A percentile compares a stretch with the other conserved stretches of the same genome.
phyloP scores from a whole-genome alignment of 148 eudicot genomes.

The Chenopodium formosanum region DNA sequence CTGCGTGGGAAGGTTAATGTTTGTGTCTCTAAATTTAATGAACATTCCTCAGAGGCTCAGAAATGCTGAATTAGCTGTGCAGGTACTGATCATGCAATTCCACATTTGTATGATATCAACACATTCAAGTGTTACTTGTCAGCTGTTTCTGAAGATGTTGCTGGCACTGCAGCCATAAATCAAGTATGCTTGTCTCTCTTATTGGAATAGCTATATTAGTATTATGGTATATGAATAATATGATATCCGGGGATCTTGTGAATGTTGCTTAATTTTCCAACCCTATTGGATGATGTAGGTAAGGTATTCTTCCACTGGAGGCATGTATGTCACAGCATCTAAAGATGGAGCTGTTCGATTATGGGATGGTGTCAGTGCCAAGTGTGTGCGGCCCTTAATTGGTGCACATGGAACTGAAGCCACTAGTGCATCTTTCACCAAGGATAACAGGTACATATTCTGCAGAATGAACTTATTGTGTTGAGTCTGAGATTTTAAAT shows the following conservation, averaged over 20 bases:
- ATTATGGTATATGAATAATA: background rate
- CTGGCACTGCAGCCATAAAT: slow-evolving; percentile 67
- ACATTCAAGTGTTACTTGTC: slow-evolving; percentile 84
- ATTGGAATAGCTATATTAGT: background rate
- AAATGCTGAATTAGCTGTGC: slow-evolving; percentile 19
- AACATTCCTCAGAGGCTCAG: background rate
- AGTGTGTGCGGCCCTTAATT: slow-evolving; percentile 59
- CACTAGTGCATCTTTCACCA: slow-evolving; percentile 68
- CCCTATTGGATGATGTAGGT: slow-evolving; percentile 45
- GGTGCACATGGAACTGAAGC: slow-evolving; percentile 83
- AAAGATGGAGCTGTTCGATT: slow-evolving; percentile 85
- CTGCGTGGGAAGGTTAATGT: background rate
- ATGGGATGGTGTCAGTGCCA: slow-evolving; percentile 84
- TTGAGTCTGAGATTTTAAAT: background rate
- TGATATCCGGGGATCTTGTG: background rate
- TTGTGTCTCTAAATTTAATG: background rate
- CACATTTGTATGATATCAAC: slow-evolving; percentile 82
- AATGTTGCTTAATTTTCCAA: background rate
- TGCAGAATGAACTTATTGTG: background rate
- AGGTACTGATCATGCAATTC: slow-evolving; percentile 86
- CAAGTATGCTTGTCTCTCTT: slow-evolving; percentile 41
- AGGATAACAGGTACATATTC: slow-evolving; percentile 61
- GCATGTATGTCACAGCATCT: slow-evolving; percentile 86
- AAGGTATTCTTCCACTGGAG: slow-evolving; percentile 74
- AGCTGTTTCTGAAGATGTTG: slow-evolving; percentile 53